phyloP scores from a whole-genome alignment of 2,329 filamentous ascomycete genomes.

The Epichloe bromicola region DNA sequence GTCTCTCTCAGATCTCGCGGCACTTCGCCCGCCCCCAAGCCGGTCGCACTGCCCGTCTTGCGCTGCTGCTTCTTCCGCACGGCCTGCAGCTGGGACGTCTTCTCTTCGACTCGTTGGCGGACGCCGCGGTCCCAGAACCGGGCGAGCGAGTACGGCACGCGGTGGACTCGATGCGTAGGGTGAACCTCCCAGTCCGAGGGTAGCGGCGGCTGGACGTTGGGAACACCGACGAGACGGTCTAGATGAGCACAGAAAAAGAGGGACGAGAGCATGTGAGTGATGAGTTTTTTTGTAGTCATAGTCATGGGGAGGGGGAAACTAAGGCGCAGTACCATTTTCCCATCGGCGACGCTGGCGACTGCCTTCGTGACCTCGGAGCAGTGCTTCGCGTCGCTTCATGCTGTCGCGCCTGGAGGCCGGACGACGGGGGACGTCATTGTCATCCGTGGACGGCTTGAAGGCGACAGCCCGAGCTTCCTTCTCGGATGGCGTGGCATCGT shows the following conservation, averaged over 20 bases:
- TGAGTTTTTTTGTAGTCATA: background rate
- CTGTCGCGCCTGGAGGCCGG: conserved; percentile 41
- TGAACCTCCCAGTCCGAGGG: conserved; percentile 72
- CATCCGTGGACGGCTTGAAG: conserved; percentile 11
- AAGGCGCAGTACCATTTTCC: conserved; percentile 63
- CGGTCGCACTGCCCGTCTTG: conserved; percentile 26
- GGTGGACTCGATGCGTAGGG: conserved; percentile 65
- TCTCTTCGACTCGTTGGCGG: conserved; percentile 37
- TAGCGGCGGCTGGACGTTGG: conserved; percentile 70
- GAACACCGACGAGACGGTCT: conserved; percentile 82
- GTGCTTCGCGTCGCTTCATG: conserved; percentile 50
- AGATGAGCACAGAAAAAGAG: conserved; percentile 1
- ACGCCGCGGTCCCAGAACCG: conserved; percentile 61
- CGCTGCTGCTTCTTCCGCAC: conserved; percentile 34
- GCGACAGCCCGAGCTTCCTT: conserved; percentile 10
- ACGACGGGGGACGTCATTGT: conserved; percentile 28
- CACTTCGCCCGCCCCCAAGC: conserved; percentile 42
- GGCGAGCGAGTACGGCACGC: conserved; percentile 81
- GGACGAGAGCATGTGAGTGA: background rate
- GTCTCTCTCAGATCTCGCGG: conserved; percentile 69
- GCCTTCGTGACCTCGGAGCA: conserved; percentile 84
- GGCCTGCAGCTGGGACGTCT: conserved; percentile 25
- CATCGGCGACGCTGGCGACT: conserved; percentile 75
- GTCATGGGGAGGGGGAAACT: no score
- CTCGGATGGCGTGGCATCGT: conserved; percentile 30